Percentiles rank a stretch among this genome's conserved stretches.
phyloP scores from a whole-genome alignment of 805 yeast species.

The Saturnispora sekii region DNA sequence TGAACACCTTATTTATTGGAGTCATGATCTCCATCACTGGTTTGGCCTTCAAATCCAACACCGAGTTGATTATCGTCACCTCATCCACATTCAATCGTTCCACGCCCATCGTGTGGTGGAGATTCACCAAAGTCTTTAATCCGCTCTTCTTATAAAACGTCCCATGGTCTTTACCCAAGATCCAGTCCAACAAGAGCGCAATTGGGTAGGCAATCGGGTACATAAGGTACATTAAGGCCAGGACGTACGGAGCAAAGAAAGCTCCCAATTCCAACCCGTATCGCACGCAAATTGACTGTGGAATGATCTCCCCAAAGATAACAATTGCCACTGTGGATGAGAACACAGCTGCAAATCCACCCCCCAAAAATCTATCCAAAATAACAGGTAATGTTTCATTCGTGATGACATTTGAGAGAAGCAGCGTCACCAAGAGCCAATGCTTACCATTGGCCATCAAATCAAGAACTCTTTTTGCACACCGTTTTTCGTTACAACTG shows the following conservation, averaged over 20 bases:
- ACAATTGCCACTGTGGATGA: slow-evolving; percentile 90
- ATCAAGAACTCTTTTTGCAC: slow-evolving; percentile 62
- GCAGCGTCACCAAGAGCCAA: slow-evolving; percentile 88
- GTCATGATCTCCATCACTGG: slow-evolving; percentile 86
- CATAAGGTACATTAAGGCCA: slow-evolving; percentile 74
- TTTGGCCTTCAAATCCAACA: slow-evolving; percentile 86
- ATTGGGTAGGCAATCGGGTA: slow-evolving; percentile 91
- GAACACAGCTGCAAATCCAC: slow-evolving; percentile 96
- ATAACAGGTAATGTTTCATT: slow-evolving; percentile 93
- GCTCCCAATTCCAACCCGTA: slow-evolving; percentile 91
- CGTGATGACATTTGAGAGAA: slow-evolving; percentile 81
- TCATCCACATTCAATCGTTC: slow-evolving; percentile 91
- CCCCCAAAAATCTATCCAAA: slow-evolving; percentile 85
- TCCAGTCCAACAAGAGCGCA: slow-evolving; percentile 67
- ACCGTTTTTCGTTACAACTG: slow-evolving; percentile 51
- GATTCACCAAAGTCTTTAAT: slow-evolving; percentile 82
- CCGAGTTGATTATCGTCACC: slow-evolving; percentile 91
- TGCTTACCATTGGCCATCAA: slow-evolving; percentile 81
- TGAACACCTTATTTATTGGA: slow-evolving; percentile 82
- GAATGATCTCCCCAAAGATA: slow-evolving; percentile 92
- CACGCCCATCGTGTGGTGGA: slow-evolving; percentile 91
- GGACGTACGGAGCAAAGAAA: slow-evolving; percentile 80
- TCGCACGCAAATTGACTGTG: slow-evolving; percentile 87
- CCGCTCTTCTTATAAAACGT: slow-evolving; percentile 90
- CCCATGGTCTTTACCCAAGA: slow-evolving; percentile 93